Conservation (phyloP, 2,329 filamentous ascomycete genomes). For the Arthrobotrys pseudoclavata region DNA sequence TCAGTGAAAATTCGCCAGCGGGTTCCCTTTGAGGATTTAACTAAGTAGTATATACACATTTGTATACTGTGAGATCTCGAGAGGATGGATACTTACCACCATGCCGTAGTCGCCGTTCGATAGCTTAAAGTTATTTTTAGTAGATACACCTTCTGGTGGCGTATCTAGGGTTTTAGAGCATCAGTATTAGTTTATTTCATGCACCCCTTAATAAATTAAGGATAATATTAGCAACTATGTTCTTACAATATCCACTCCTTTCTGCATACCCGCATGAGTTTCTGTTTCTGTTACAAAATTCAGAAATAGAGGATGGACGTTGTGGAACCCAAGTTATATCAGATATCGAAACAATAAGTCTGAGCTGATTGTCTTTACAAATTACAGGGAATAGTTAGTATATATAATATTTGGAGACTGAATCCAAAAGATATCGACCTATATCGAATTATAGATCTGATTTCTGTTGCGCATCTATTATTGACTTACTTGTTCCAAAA, state of each 20-base stretch:
- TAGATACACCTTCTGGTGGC: no score
- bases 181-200: neutral
- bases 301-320: neutral
- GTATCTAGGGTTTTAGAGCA: no score
- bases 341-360: neutral
- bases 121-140: no score
- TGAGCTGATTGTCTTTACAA: neutral
- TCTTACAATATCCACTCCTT: constrained; percentile 25
- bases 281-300: constrained; percentile 17
- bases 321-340: constrained; percentile 10
- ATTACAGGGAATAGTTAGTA: neutral
- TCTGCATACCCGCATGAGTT: constrained; percentile 12
- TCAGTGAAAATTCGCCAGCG: neutral
- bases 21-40: no score
- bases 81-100: no score
- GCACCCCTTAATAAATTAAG: no score
- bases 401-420: neutral
- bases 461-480: neutral
- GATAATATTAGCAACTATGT: neutral
- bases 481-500: neutral
- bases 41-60: no score
- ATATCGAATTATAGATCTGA: neutral
- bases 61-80: no score
- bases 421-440: neutral
- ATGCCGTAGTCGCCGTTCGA: no score